A percentile compares a stretch with the other conserved stretches of the same genome.
Evolutionary conservation across 2,329 filamentous ascomycete species (phyloP).

Genomic region (Trichoderma sp.): DNA sequence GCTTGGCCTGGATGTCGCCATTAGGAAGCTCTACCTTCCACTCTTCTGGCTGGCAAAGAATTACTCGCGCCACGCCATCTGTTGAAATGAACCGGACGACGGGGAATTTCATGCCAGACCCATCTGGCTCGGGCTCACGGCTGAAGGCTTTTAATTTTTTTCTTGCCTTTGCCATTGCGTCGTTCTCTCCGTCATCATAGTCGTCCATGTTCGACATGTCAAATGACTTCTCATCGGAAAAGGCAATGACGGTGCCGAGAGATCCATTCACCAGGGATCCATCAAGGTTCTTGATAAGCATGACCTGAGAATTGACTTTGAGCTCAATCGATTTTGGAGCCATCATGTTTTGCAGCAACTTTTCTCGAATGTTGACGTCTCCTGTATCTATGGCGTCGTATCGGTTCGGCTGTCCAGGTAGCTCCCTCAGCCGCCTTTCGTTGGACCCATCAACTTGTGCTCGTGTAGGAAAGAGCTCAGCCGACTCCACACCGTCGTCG

Average conservation of each 20-base stretch:
- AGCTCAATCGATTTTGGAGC: slow-evolving; percentile 77
- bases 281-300: slow-evolving; percentile 99
- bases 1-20: slow-evolving; percentile 87
- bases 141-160: slow-evolving; percentile 59
- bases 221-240: slow-evolving; percentile 44
- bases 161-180: slow-evolving; percentile 50
- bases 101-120: slow-evolving; percentile 66
- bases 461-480: slow-evolving; percentile 91
- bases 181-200: slow-evolving; percentile 45
- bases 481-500: slow-evolving; percentile 68
- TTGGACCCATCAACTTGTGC: slow-evolving; percentile 89
- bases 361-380: slow-evolving; percentile 71
- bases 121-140: slow-evolving; percentile 44
- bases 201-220: slow-evolving; percentile 45
- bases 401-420: slow-evolving; percentile 67
- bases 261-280: slow-evolving; percentile 93
- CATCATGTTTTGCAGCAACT: slow-evolving; percentile 87
- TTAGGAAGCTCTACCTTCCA: slow-evolving; percentile 99
- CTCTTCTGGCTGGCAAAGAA: slow-evolving; percentile 82
- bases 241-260: slow-evolving; percentile 71
- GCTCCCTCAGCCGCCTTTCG: slow-evolving; percentile 66
- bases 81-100: slow-evolving; percentile 78
- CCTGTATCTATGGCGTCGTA: slow-evolving; percentile 79
- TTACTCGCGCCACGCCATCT: slow-evolving; percentile 64
- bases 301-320: slow-evolving; percentile 93